These are phyloP conservation scores for Exophiala aquamarina DNA, from an alignment of 2,329 filamentous ascomycete genomes.

Conservation along the genomic window DNA sequence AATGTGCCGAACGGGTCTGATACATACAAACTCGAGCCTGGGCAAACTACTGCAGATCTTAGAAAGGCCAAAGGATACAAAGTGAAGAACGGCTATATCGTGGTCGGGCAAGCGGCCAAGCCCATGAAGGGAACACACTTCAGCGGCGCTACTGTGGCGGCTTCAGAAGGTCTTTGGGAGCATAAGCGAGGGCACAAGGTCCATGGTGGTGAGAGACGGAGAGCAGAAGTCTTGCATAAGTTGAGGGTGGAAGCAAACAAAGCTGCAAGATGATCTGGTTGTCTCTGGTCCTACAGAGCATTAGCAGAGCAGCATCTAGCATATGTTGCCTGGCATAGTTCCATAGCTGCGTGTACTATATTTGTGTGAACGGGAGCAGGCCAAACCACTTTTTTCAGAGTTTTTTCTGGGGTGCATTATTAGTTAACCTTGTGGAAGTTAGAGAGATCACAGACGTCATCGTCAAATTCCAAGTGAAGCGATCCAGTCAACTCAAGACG, in stretches of 20 bases:
- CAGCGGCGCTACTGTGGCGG: slow-evolving; percentile 63
- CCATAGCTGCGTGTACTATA: no score
- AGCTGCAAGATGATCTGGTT: slow-evolving; percentile 18
- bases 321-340: no score
- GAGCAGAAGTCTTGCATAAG: slow-evolving; percentile 83
- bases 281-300: background rate
- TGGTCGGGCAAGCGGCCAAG: slow-evolving; percentile 73
- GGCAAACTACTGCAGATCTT: slow-evolving; percentile 44
- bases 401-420: no score
- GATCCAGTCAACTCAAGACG: no score
- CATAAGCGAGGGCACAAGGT: slow-evolving; percentile 83
- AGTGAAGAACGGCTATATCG: slow-evolving; percentile 66
- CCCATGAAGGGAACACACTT: slow-evolving; percentile 63
- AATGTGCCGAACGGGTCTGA: slow-evolving; percentile 58
- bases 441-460: no score
- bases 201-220: slow-evolving; percentile 91
- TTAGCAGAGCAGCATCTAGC: no score
- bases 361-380: no score
- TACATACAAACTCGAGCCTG: slow-evolving; percentile 52
- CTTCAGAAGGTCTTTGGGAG: slow-evolving; percentile 92
- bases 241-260: slow-evolving; percentile 73
- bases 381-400: no score
- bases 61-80: slow-evolving; percentile 64
- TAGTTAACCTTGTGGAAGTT: no score
- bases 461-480: no score